Evolutionary conservation across 1,284 basidiomycete genomes (phyloP), one percentile per base, ranked within the genome.

Genomic region (Sanghuangporus weigelae): DNA sequence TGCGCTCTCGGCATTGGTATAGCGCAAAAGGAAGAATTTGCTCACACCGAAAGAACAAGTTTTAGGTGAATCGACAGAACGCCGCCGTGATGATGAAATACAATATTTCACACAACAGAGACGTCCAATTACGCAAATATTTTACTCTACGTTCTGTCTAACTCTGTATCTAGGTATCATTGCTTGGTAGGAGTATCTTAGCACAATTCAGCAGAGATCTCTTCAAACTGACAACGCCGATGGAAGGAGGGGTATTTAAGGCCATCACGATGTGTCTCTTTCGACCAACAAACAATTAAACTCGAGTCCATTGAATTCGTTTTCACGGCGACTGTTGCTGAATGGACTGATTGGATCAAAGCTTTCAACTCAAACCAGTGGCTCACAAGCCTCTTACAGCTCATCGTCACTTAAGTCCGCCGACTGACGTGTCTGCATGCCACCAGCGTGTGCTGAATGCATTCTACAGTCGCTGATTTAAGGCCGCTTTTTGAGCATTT

Each of bases 331-430:
- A 51, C 58, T 40, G 58, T 59, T 38, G 58, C 46, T 60, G 44
- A 48, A 51, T 42, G 49, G 35, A 36, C 36, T 60, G 58, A 60
- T 60, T 39, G 35, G 38, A 60, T 60, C 58, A 60, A 35, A 31
- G 39, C 23, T 36, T n/a, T 60, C 14, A 19, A 42, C n/a, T 21
- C 58, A 51, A 60, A 60, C 26, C 26, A 59, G 35, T 51, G 58
- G 19, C 48, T 14, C 19, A 14, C 42, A 40, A 40, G 3, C 8
- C 23, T 53, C 12, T 14, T 39, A 60, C 58, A 38, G n/a, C n/a
- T 60, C n/a, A 51, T 36, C 19, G 21, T 59, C 56, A 23, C 57
- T 48, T 59, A 59, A 60, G 49, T 60, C 58, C 58, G 58, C 58
- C 48, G 58, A 50, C n/a, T 39, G 48, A 23, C 23, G 31, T 26